A percentile compares a stretch with the other conserved stretches of the same genome.
Conservation (phyloP, 192 early-diverging fungal genomes). For the Linnemannia schmuckeri region DNA sequence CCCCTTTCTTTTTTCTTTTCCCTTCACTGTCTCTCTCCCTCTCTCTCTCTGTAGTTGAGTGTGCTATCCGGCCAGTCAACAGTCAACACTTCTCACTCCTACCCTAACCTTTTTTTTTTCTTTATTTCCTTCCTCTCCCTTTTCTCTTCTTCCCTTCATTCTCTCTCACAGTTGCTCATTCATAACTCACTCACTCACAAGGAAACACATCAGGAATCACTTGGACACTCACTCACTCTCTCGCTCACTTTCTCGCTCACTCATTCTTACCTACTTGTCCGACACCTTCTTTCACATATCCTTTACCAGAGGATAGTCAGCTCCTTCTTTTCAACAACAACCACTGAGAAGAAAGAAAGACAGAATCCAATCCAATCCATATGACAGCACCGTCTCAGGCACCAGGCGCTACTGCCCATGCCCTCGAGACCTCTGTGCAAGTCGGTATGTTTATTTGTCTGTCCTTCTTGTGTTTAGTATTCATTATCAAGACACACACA, state of each 20-base stretch:
- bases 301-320: neutral
- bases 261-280: neutral
- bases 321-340: neutral
- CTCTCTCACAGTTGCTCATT: neutral
- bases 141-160: neutral
- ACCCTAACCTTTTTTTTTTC: neutral
- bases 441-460: slow-evolving; percentile 31
- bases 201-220: neutral
- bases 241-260: neutral
- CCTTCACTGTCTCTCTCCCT: neutral
- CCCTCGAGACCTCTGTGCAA: slow-evolving; percentile 55
- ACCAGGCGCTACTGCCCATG: slow-evolving; percentile 27
- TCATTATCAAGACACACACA: no score
- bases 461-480: neutral
- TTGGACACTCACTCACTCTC: neutral
- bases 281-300: neutral
- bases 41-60: neutral
- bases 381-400: slow-evolving; percentile 48
- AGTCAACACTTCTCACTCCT: neutral
- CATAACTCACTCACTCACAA: neutral
- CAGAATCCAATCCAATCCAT: neutral
- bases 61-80: neutral
- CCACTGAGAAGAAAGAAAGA: neutral
- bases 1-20: neutral
- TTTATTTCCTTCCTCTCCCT: neutral